Evolutionary conservation across 768 basidiomycete genomes (phyloP).

Genomic region (Mycena metata): DNA sequence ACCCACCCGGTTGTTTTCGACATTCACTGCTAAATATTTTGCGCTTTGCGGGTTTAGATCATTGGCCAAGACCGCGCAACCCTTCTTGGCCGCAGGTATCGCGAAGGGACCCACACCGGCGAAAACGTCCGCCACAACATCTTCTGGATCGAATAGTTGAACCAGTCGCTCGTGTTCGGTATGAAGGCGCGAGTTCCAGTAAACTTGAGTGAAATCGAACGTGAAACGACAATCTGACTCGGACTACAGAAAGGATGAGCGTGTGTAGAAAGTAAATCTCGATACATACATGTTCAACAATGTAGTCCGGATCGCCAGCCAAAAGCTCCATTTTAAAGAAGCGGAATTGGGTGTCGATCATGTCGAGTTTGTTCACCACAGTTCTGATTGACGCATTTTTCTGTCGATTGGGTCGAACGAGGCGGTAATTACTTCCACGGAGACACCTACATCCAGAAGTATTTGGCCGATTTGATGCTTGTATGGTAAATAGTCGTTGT

Average conservation of each 20-base stretch:
- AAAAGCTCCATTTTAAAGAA: conserved; percentile 98
- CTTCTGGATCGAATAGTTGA: conserved; percentile 74
- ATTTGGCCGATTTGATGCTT: conserved; percentile 93
- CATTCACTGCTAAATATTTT: conserved; percentile 82
- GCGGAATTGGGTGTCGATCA: conserved; percentile 87
- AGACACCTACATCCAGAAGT: conserved; percentile 81
- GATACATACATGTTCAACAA: conserved; percentile 86
- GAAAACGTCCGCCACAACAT: conserved; percentile 93
- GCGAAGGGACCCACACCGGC: conserved; percentile 99
- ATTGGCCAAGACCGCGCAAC: conserved; percentile 91
- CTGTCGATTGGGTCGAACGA: conserved; percentile 54
- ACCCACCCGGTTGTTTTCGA: conserved; percentile 81
- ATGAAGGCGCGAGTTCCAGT: conserved; percentile 97
- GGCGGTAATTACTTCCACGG: background rate
- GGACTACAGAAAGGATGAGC: conserved; percentile 58
- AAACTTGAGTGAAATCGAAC: conserved; percentile 96
- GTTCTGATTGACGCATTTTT: conserved; percentile 90
- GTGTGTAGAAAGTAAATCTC: background rate
- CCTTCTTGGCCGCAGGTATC: conserved; percentile 92
- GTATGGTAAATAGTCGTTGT: conserved; percentile 92
- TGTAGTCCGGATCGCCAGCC: conserved; percentile 88
- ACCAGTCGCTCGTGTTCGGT: conserved; percentile 93
- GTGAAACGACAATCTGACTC: conserved; percentile 90
- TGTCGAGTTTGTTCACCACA: conserved; percentile 95
- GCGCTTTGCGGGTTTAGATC: conserved; percentile 94